Percentiles rank a stretch among this genome's conserved stretches.
phyloP scores from a whole-genome alignment of 352 stramenopile genomes.

The Globisporangium spiculum region DNA sequence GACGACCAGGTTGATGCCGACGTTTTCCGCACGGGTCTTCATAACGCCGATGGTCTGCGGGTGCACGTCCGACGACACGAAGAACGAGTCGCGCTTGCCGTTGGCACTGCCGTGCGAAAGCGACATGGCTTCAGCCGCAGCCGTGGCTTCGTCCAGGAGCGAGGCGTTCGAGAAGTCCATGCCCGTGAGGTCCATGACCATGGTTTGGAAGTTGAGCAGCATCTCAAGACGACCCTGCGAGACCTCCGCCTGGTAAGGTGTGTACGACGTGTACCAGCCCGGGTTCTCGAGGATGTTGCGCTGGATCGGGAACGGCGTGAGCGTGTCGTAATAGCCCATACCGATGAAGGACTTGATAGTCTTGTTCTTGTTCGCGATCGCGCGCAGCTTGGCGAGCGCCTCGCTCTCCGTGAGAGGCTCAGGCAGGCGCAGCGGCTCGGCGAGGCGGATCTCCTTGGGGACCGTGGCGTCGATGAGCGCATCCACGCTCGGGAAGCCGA shows the following conservation, averaged over 20 bases:
- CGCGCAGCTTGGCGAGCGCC: conserved; percentile 86
- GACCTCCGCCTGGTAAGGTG: conserved; percentile 99
- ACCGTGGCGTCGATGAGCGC: conserved; percentile 94
- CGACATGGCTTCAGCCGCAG: conserved; percentile 97
- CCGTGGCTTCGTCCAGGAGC: conserved; percentile 98
- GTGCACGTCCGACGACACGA: conserved; percentile 91
- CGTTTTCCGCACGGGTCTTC: conserved; percentile 87
- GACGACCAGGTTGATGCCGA: conserved; percentile 94
- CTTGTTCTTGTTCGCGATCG: conserved; percentile 95
- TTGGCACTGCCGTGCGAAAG: conserved; percentile 94
- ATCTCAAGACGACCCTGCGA: conserved; percentile 98
- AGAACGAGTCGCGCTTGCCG: conserved; percentile 95
- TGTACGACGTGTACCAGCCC: conserved; percentile 98
- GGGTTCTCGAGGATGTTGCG: conserved; percentile 99
- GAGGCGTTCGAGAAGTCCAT: conserved; percentile 97
- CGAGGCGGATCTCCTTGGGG: conserved; percentile 89
- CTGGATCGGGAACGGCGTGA: conserved; percentile 95
- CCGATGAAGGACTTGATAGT: conserved; percentile 97
- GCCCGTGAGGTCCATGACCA: conserved; percentile 95
- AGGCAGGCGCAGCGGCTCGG: conserved; percentile 54
- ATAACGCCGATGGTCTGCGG: conserved; percentile 93
- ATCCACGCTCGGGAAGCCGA: conserved; percentile 94
- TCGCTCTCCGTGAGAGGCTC: conserved; percentile 91
- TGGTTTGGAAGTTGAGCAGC: conserved; percentile 99
- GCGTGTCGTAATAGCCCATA: conserved; percentile 97